Percentiles rank a stretch among this genome's conserved stretches.
phyloP scores from a whole-genome alignment of 805 yeast genomes.

The Myxozyma geophila region DNA sequence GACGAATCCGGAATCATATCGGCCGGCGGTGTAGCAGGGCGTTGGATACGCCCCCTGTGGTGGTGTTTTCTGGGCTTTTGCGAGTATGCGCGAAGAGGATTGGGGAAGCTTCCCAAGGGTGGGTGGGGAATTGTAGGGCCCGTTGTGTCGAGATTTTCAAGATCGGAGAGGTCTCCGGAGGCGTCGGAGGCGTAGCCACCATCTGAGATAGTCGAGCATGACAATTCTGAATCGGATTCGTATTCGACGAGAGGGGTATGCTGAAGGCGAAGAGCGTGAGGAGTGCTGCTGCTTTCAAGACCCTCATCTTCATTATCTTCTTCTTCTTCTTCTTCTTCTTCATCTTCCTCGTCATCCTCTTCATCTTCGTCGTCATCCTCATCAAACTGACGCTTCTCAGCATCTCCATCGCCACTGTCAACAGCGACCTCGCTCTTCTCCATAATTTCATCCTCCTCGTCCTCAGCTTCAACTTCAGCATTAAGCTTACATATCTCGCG shows the following conservation, averaged over 20 bases:
- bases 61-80: slow-evolving; percentile 6
- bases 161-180: slow-evolving; percentile 22
- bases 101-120: slow-evolving; percentile 10
- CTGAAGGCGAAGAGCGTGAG: slow-evolving; percentile 18
- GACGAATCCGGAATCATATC: slow-evolving; percentile 39
- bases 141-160: not conserved
- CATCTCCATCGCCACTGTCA: slow-evolving; percentile 8
- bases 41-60: slow-evolving; percentile 10
- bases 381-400: slow-evolving; percentile 7
- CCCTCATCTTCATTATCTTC: slow-evolving; percentile 23
- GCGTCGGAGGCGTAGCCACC: slow-evolving; percentile 36
- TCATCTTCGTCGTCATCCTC: slow-evolving; percentile 25
- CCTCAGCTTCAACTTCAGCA: slow-evolving; percentile 33
- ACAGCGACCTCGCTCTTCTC: not conserved
- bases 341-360: slow-evolving; percentile 25
- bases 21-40: slow-evolving; percentile 38
- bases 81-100: not conserved
- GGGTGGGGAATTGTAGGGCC: slow-evolving; percentile 2
- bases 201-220: slow-evolving; percentile 19
- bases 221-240: slow-evolving; percentile 19
- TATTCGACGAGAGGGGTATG: slow-evolving; percentile 24
- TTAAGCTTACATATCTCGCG: slow-evolving; percentile 20
- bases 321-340: slow-evolving; percentile 18
- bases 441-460: slow-evolving; percentile 25
- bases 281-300: slow-evolving; percentile 1